Percentiles rank a stretch among this genome's conserved stretches.
These are phyloP conservation scores for Metarhizium robertsii DNA, from an alignment of 2,329 filamentous ascomycete genomes.

Conservation along the genomic window DNA sequence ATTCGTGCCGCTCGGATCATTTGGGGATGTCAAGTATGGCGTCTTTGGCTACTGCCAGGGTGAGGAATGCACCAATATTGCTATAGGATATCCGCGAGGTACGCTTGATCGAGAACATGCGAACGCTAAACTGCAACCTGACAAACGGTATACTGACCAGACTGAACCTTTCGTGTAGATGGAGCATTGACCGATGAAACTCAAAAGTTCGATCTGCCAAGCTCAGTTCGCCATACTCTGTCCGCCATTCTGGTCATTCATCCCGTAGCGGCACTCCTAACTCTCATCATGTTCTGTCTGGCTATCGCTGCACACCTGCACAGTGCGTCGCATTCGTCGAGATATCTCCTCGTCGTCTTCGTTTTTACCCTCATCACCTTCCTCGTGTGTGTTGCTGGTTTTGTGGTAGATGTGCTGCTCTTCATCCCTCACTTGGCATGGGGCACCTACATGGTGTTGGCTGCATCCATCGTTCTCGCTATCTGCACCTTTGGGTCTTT, in stretches of 20 bases:
- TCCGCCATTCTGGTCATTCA: constrained; percentile 88
- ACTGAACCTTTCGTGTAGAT: background rate
- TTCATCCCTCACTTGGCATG: constrained; percentile 91
- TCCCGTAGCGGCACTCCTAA: constrained; percentile 79
- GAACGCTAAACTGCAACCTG: background rate
- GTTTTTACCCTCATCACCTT: constrained; percentile 82
- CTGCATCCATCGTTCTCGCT: constrained; percentile 76
- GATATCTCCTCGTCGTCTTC: constrained; percentile 76
- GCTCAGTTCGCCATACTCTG: constrained; percentile 49
- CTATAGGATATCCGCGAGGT: constrained; percentile 64
- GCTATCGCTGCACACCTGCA: constrained; percentile 79
- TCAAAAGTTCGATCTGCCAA: constrained; percentile 47
- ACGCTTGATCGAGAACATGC: constrained; percentile 26
- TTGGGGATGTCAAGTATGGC: constrained; percentile 70
- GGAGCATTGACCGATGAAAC: constrained; percentile 14
- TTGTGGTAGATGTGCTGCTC: constrained; percentile 85
- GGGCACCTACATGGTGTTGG: constrained; percentile 90
- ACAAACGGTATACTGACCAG: background rate
- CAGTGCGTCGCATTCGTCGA: constrained; percentile 76
- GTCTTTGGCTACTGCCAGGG: constrained; percentile 82
- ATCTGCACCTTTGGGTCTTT: constrained; percentile 79
- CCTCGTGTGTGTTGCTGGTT: constrained; percentile 73
- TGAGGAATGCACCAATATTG: constrained; percentile 57
- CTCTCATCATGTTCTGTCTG: constrained; percentile 74
- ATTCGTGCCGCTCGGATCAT: constrained; percentile 72